phyloP scores from a whole-genome alignment of 805 yeast genomes.

The Saccharomycopsis selenospora region DNA sequence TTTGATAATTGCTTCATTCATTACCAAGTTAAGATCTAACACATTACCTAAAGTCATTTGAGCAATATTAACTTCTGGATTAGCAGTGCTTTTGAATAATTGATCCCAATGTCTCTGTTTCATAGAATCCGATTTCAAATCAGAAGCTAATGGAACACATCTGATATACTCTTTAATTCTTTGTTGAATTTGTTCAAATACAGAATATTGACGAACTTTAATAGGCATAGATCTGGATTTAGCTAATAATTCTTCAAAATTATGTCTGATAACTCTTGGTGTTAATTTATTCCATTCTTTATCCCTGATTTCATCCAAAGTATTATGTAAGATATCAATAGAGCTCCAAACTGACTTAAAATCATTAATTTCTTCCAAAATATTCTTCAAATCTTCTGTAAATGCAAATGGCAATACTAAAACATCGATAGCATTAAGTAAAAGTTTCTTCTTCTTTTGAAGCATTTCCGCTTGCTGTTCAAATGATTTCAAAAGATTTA shows the following conservation, averaged over 20 bases:
- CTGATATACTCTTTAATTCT: constrained; percentile 36
- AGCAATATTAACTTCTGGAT: constrained; percentile 21
- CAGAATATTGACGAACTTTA: constrained; percentile 53
- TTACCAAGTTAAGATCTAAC: constrained; percentile 45
- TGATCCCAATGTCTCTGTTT: constrained; percentile 61
- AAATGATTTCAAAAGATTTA: constrained; percentile 32
- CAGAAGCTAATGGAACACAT: constrained; percentile 33
- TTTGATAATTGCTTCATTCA: constrained; percentile 41
- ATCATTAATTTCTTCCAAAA: constrained; percentile 46
- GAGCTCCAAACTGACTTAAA: constrained; percentile 58
- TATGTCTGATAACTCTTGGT: constrained; percentile 37
- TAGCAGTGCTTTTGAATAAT: constrained; percentile 33
- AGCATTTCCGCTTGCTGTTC: constrained; percentile 22
- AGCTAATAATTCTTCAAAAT: constrained; percentile 44
- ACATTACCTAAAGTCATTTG: constrained; percentile 49
- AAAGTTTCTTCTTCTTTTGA: constrained; percentile 19
- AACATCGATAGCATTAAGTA: constrained; percentile 30
- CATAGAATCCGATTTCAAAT: constrained; percentile 49
- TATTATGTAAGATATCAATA: constrained; percentile 43
- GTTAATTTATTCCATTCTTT: constrained; percentile 44
- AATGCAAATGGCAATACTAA: constrained; percentile 30
- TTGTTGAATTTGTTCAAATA: constrained; percentile 52
- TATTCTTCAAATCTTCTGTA: constrained; percentile 27
- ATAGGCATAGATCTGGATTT: constrained; percentile 47
- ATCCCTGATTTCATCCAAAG: constrained; percentile 36